Base-by-base conservation (phyloP, 1,139 yeast species). In the Nakaseomyces glabratus region DNA sequence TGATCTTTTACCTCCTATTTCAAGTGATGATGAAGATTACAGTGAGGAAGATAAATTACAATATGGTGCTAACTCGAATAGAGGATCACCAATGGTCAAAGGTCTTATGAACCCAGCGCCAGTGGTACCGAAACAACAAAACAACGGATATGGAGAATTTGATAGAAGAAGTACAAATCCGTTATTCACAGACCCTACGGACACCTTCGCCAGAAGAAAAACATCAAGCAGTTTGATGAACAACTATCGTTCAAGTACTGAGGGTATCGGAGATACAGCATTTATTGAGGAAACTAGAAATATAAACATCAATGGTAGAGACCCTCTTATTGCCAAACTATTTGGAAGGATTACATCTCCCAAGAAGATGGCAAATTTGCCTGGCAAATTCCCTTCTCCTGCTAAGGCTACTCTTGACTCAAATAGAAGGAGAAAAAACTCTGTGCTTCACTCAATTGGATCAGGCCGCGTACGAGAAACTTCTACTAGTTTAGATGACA, bases 311-410 rank as follows among this genome's bases (percentile, higher is more conserved):
- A 15, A 25, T 11, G 18, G 12, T 5, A 26, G 21, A 11, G 49
- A 48, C 25, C 51, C 52, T 2, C 29, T 48, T 13, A 38, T 48
- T 18, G 47, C 52, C 9, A 37, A 36, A 19, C 39, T 48, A 10
- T 44, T 48, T 19, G 37, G 33, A 7, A 25, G 15, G n/a, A 20
- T 17, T n/a, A 25, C 21, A 6, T 20, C 21, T 7, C n/a, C 25
- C 8, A 23, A 32, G 13, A 23, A 29, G 28, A 10, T 33, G 11
- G 31, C 35, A 2, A 35, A 40, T 8, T 30, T 45, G 15, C 52
- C 52, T 2, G 52, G 52, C 13, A 44, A 44, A 31, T 48, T 43
- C 22, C 52, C 52, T 4, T 43, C 50, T 5, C 50, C 51, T 12
- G n/a, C n/a, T n/a, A n/a, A n/a, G n/a, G n/a, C n/a, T n/a, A n/a